Base-by-base conservation (phyloP, 306 rosid species). In the Vigna reflexopilosa region DNA sequence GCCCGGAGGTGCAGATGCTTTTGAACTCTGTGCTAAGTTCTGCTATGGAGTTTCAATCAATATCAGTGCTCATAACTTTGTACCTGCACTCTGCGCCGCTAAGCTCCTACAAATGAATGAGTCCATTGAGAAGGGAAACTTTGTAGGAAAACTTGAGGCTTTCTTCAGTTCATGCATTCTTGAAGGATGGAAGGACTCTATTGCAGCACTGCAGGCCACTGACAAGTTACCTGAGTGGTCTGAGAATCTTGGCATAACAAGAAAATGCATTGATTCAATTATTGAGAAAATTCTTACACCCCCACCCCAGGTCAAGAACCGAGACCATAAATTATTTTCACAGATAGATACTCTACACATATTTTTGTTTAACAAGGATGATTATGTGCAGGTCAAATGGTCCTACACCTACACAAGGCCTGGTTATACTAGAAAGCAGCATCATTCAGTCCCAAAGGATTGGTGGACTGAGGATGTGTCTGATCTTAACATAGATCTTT, bases 401-500 rank as follows among this genome's bases (percentile, higher is more conserved):
- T 95, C 98, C 81, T 95, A 88, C 90, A 95, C 99, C 34, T 95
- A 95, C 69, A 95, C 99, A 0, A 89, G 99, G 87, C 99, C 93
- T 0, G 99, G 99, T 77, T 93, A 91, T 80, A 78, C 47, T 42
- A 87, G 77, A 77, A 93, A 91, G 75, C 87, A 84, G 28, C 91
- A 87, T 67, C 87, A 89, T 79, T 87, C 91, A 76, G 97, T 90
- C 47, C 98, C 98, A 16, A 95, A 85, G 77, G 99, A 95, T 88
- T 95, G 99, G 99, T 95, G 99, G 99, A 95, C 98, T 0, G 98
- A 95, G 83, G 99, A 95, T 74, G 76, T 95, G 11, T 80, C 98
- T n/a, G 95, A 91, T 79, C 96, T 95, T 17, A 88, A 91, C 81
- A 85, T 93, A 61, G 98, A 95, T 86, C 84, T 88, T 66, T 93